These are phyloP conservation scores for Epichloe hybrida DNA, from an alignment of 2,329 filamentous ascomycete species.

Conservation along the genomic window DNA sequence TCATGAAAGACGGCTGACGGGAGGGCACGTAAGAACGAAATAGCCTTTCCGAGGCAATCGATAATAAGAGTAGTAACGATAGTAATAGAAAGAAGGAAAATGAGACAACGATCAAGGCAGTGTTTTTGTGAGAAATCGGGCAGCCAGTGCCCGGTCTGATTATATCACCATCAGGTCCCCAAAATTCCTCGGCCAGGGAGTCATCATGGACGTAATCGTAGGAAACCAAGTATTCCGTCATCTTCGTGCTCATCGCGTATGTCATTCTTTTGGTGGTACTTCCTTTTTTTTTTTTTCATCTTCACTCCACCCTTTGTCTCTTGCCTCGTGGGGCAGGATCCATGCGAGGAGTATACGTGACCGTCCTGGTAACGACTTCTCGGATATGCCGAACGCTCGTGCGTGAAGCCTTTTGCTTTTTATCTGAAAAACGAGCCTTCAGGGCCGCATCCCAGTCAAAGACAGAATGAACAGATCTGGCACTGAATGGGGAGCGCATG, in stretches of 20 bases:
- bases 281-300: neutral
- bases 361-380: slow-evolving; percentile 86
- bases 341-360: slow-evolving; percentile 79
- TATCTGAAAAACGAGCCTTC: slow-evolving; percentile 51
- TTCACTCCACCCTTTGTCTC: slow-evolving; percentile 56
- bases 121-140: neutral
- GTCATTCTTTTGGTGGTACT: neutral
- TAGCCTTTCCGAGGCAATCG: neutral
- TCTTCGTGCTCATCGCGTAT: neutral
- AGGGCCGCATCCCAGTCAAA: slow-evolving; percentile 67
- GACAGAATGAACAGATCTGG: slow-evolving; percentile 50
- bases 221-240: neutral
- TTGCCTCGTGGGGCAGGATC: slow-evolving; percentile 87
- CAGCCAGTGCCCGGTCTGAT: slow-evolving; percentile 2
- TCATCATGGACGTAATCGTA: slow-evolving; percentile 5
- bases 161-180: neutral
- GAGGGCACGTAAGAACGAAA: neutral
- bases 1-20: neutral
- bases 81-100: neutral
- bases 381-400: slow-evolving; percentile 59
- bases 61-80: neutral
- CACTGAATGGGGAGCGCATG: slow-evolving; percentile 60
- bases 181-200: neutral
- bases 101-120: neutral
- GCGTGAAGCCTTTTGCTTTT: slow-evolving; percentile 41